phyloP scores from a whole-genome alignment of 441 rosid species.

The Viola pubescens region DNA sequence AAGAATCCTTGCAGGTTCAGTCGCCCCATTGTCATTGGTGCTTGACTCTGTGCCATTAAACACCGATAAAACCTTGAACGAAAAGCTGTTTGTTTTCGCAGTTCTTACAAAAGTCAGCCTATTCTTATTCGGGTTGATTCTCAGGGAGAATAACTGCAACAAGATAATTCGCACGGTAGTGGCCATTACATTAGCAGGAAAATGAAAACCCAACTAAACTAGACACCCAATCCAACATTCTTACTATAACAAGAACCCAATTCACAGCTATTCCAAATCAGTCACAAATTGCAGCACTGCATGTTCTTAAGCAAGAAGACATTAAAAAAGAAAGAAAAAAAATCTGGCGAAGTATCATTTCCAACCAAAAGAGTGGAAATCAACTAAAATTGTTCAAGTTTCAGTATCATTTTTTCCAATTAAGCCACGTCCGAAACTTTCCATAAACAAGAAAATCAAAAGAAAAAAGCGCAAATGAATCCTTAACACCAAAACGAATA shows the following conservation, averaged over 20 bases:
- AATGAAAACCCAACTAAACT: no score
- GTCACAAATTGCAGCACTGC: not conserved
- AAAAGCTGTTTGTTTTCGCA: constrained; percentile 17
- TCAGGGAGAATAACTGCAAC: constrained; percentile 32
- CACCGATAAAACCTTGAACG: constrained; percentile 28
- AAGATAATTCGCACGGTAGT: not conserved
- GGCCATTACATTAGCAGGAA: no score
- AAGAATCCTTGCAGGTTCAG: constrained; percentile 45
- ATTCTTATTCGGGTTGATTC: constrained; percentile 35
- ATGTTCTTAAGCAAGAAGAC: not conserved
- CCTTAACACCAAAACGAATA: no score
- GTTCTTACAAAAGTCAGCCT: constrained; percentile 15
- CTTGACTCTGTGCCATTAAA: constrained; percentile 31
- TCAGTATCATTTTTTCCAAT: not conserved
- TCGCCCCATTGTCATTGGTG: constrained; percentile 40
- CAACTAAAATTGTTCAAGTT: not conserved
- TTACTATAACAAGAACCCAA: no score
- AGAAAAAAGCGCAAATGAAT: no score
- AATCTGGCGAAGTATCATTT: not conserved
- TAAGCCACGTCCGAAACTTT: no score
- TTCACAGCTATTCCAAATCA: no score
- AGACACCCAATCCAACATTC: no score
- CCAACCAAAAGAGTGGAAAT: no score
- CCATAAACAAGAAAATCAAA: no score
- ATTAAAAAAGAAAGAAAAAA: not conserved